Evolutionary conservation across 805 yeast genomes (phyloP).

Genomic region (Zygosaccharomyces bisporus): DNA sequence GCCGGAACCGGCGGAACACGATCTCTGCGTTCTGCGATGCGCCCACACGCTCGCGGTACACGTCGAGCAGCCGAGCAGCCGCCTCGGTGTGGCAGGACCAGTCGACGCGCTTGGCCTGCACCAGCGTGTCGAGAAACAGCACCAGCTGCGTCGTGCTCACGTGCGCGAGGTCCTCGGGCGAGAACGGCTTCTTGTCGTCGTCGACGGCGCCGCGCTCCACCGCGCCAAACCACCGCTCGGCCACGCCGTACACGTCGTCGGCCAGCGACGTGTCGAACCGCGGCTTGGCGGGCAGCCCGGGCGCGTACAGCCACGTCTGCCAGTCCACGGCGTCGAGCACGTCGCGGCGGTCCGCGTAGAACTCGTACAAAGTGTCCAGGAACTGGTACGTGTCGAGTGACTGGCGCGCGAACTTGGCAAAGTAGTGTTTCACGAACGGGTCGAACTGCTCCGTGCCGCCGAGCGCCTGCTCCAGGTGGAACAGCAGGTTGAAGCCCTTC

Average conservation of each 20-base stretch:
- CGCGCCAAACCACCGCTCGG: constrained; percentile 58
- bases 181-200: constrained; percentile 29
- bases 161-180: constrained; percentile 45
- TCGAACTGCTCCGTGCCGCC: constrained; percentile 68
- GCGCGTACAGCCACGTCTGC: constrained; percentile 74
- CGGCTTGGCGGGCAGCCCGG: constrained; percentile 90
- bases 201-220: constrained; percentile 8
- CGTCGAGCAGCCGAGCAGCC: constrained; percentile 35
- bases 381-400: constrained; percentile 82
- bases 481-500: constrained; percentile 79
- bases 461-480: constrained; percentile 63
- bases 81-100: constrained; percentile 37
- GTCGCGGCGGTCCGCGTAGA: constrained; percentile 46
- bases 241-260: constrained; percentile 63
- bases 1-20: constrained; percentile 68
- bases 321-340: constrained; percentile 73
- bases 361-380: constrained; percentile 68
- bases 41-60: constrained; percentile 43
- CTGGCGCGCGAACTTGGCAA: constrained; percentile 59
- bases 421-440: constrained; percentile 76
- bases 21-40: constrained; percentile 74
- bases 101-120: constrained; percentile 40
- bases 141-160: constrained; percentile 76
- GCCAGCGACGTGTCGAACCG: constrained; percentile 74
- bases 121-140: constrained; percentile 69